Evolutionary conservation across 2,329 filamentous ascomycete genomes (phyloP).

Genomic region (Alternaria alternata): DNA sequence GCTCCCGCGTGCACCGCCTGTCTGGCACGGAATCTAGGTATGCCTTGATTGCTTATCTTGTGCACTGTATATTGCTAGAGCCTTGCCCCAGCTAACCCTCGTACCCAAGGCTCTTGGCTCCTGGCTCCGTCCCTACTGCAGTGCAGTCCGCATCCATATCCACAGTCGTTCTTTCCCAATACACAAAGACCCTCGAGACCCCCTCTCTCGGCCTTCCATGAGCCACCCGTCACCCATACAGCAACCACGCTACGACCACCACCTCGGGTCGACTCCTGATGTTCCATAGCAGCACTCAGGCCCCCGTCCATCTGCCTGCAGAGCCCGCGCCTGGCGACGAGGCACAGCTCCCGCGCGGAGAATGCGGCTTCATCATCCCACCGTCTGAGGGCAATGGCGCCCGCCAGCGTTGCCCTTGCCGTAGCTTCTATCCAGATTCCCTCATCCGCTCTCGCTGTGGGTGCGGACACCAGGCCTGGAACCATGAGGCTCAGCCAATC

Average conservation of each 20-base stretch:
- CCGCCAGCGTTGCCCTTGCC: slow-evolving; percentile 55
- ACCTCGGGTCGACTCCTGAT: slow-evolving; percentile 44
- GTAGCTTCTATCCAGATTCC: slow-evolving; percentile 53
- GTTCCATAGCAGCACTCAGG: slow-evolving; percentile 47
- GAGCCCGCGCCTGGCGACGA: slow-evolving; percentile 38
- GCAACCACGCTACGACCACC: slow-evolving; percentile 37
- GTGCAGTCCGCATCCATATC: not conserved
- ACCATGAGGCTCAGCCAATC: slow-evolving; percentile 51
- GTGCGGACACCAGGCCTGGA: slow-evolving; percentile 59
- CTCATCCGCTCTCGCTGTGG: slow-evolving; percentile 53
- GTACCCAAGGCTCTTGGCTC: slow-evolving; percentile 20
- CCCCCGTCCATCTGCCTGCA: slow-evolving; percentile 41
- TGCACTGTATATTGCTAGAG: slow-evolving; percentile 44
- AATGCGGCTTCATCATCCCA: slow-evolving; percentile 49
- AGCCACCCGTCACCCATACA: slow-evolving; percentile 33
- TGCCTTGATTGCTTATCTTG: slow-evolving; percentile 44
- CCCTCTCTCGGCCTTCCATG: slow-evolving; percentile 43
- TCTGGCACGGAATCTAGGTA: slow-evolving; percentile 34
- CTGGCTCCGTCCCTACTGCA: slow-evolving; percentile 13
- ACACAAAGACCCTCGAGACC: slow-evolving; percentile 8
- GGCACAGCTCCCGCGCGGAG: slow-evolving; percentile 48
- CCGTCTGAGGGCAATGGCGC: slow-evolving; percentile 32
- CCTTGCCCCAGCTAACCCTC: slow-evolving; percentile 35
- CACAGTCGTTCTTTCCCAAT: slow-evolving; percentile 13
- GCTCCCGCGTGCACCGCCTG: slow-evolving; percentile 41